phyloP scores from a whole-genome alignment of 2,329 filamentous ascomycete genomes.

The Fusarium sarcochroum region DNA sequence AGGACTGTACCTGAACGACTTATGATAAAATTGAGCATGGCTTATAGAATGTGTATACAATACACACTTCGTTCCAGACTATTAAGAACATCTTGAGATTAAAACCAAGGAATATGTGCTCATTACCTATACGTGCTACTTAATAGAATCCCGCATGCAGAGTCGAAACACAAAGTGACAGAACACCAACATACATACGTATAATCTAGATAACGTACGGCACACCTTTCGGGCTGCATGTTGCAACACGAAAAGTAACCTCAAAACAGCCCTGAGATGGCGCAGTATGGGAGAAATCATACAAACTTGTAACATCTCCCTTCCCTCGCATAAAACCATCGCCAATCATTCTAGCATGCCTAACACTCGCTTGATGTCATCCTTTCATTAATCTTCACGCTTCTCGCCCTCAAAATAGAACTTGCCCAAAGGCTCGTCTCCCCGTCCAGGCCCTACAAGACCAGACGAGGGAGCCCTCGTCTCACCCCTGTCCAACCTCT shows the following conservation, averaged over 20 bases:
- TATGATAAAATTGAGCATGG: too few species aligned
- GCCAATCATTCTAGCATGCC: background rate
- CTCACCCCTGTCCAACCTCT: slow-evolving; percentile 68
- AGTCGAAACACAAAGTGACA: background rate
- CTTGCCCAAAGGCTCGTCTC: slow-evolving; percentile 65
- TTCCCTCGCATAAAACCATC: slow-evolving; percentile 2
- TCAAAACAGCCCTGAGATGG: slow-evolving; percentile 1
- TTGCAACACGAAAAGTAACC: background rate
- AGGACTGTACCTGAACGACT: background rate
- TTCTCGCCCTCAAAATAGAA: slow-evolving; percentile 71
- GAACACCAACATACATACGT: slow-evolving; percentile 12
- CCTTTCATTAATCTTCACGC: slow-evolving; percentile 31
- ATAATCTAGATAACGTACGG: slow-evolving; percentile 20
- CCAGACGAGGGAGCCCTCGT: slow-evolving; percentile 54
- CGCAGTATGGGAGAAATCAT: background rate
- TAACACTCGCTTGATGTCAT: background rate
- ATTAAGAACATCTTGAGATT: too few species aligned
- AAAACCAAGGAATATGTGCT: too few species aligned
- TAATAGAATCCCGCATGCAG: too few species aligned
- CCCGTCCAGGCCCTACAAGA: slow-evolving; percentile 61
- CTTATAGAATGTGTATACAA: too few species aligned
- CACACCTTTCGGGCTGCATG: background rate
- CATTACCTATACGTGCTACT: too few species aligned
- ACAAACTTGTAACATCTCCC: background rate
- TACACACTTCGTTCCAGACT: too few species aligned